Evolutionary conservation across 306 rosid species (phyloP).

Genomic region (Cercis canadensis): DNA sequence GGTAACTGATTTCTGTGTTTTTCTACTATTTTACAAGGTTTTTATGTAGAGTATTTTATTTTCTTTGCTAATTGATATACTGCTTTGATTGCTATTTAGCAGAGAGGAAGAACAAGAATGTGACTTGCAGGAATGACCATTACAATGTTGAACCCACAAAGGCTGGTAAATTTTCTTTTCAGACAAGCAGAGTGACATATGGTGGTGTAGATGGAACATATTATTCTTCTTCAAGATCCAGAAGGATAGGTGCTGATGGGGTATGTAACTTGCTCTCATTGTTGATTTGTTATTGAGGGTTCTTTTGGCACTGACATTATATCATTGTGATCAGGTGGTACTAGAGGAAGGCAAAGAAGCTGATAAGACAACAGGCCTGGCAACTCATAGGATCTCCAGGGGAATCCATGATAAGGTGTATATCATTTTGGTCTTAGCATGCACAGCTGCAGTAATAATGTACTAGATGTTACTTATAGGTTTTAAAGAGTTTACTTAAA

Average conservation of each 20-base stretch:
- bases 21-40: background rate
- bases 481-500: too few relatives aligned
- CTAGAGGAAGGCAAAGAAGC: conserved; percentile 92
- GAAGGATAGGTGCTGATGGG: conserved; percentile 66
- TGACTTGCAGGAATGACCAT: conserved; percentile 34
- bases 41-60: conserved; percentile 1
- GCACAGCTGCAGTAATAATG: background rate
- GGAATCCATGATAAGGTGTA: conserved; percentile 90
- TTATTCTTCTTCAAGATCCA: conserved; percentile 69
- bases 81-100: conserved; percentile 12
- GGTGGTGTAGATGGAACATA: conserved; percentile 93
- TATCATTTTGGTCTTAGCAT: conserved; percentile 4
- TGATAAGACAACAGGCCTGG: conserved; percentile 73
- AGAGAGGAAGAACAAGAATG: conserved; percentile 48
- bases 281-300: background rate
- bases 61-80: background rate
- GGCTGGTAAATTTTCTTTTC: conserved; percentile 40
- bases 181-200: conserved; percentile 73
- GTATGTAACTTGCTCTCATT: conserved; percentile 47
- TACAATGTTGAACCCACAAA: conserved; percentile 41
- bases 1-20: conserved; percentile 45
- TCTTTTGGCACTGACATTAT: conserved; percentile 8
- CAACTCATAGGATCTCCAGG: conserved; percentile 75
- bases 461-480: too few relatives aligned
- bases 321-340: conserved; percentile 50